Conservation (phyloP, 495 filamentous ascomycete species). For the Penicillium ochrochloron region DNA sequence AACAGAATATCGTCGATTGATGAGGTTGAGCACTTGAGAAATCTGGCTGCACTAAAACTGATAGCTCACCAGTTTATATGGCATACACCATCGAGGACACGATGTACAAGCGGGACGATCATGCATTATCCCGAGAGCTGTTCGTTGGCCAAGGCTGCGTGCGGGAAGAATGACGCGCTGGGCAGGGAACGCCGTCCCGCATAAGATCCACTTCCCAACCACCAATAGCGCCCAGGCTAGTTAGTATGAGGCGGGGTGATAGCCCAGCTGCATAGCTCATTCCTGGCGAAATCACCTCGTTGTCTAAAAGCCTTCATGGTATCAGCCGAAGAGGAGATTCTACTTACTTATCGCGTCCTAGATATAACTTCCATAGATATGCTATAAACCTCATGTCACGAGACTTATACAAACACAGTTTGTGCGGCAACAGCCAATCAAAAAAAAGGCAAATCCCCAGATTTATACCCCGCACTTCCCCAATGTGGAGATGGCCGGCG, state of each 20-base stretch:
- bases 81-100: not conserved
- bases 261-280: not conserved
- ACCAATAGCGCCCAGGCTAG: not conserved
- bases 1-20: too few species aligned
- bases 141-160: not conserved
- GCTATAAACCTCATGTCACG: not conserved
- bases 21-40: conserved; percentile 12
- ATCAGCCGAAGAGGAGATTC: not conserved
- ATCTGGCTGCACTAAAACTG: not conserved
- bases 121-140: not conserved
- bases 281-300: not conserved
- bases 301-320: not conserved
- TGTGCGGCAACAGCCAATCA: not conserved
- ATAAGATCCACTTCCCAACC: conserved; percentile 3
- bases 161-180: not conserved
- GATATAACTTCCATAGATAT: not conserved
- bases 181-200: not conserved
- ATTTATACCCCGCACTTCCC: conserved; percentile 22
- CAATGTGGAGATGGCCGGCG: conserved; percentile 25
- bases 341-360: not conserved
- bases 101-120: not conserved
- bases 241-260: not conserved
- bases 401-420: not conserved
- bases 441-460: conserved; percentile 9
- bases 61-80: not conserved